Evolutionary conservation across 805 yeast species (phyloP).

Genomic region (Yamadazyma olivae): DNA sequence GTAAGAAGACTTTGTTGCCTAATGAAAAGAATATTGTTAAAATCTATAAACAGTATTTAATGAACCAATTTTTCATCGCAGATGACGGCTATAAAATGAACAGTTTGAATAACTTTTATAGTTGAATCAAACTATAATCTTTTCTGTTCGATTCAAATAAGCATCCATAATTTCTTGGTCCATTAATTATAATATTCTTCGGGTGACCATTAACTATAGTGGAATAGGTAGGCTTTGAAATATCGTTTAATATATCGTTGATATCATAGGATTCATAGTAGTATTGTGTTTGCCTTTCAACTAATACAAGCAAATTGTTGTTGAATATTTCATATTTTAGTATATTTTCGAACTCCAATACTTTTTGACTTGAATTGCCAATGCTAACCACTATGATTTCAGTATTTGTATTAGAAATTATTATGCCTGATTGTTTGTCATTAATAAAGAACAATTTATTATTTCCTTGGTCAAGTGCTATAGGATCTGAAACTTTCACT

Average conservation of each 20-base stretch:
- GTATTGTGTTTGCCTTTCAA: not conserved
- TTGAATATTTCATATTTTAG: constrained; percentile 3
- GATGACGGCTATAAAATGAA: not conserved
- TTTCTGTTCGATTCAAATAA: constrained; percentile 38
- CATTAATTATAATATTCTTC: constrained; percentile 27
- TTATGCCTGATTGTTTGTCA: not conserved
- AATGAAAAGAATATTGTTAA: constrained; percentile 26
- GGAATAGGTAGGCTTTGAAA: not conserved
- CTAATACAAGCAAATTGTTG: constrained; percentile 1
- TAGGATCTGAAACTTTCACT: not conserved
- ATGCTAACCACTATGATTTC: not conserved
- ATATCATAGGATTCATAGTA: constrained; percentile 2
- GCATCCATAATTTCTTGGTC: constrained; percentile 28
- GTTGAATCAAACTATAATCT: constrained; percentile 32
- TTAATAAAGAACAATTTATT: not conserved
- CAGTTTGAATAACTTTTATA: not conserved
- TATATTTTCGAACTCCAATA: not conserved
- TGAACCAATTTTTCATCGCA: constrained; percentile 27
- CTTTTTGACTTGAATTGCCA: not conserved
- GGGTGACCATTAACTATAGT: not conserved
- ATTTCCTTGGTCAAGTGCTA: not conserved
- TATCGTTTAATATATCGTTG: not conserved
- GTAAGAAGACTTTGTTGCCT: constrained; percentile 26
- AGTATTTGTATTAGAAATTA: not conserved
- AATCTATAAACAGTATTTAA: constrained; percentile 23